Conservation (phyloP, 768 basidiomycete species). For the Boletus pseudo-olivaceus region DNA sequence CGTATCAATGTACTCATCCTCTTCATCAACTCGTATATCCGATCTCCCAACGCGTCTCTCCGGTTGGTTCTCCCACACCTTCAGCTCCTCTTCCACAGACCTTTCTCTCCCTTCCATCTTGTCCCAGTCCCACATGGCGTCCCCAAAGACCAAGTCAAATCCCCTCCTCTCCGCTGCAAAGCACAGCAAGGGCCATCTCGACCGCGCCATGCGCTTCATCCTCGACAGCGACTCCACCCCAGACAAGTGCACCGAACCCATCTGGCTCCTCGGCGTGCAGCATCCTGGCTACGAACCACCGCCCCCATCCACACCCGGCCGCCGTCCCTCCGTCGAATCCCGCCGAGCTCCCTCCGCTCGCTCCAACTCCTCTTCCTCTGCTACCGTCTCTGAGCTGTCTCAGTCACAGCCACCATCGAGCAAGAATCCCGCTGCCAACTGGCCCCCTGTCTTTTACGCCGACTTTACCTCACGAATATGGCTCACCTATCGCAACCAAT, state of each 20-base stretch:
- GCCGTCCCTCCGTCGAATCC: slow-evolving; percentile 41
- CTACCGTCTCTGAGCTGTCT: slow-evolving; percentile 32
- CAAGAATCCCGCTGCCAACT: slow-evolving; percentile 40
- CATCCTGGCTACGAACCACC: slow-evolving; percentile 70
- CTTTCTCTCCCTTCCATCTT: slow-evolving; percentile 63
- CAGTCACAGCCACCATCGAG: slow-evolving; percentile 35
- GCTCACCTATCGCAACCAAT: slow-evolving; percentile 90
- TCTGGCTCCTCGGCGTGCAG: slow-evolving; percentile 86
- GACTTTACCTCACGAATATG: slow-evolving; percentile 89
- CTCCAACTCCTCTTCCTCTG: slow-evolving; percentile 42
- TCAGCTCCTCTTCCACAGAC: slow-evolving; percentile 68
- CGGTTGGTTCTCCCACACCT: slow-evolving; percentile 79
- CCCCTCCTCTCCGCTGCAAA: slow-evolving; percentile 66
- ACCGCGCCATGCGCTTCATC: slow-evolving; percentile 86
- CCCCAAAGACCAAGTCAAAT: slow-evolving; percentile 44
- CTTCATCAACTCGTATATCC: slow-evolving; percentile 50
- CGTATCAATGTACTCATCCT: slow-evolving; percentile 44
- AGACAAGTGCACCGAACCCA: slow-evolving; percentile 76
- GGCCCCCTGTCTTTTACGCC: slow-evolving; percentile 81
- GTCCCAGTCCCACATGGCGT: slow-evolving; percentile 40
- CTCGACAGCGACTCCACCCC: slow-evolving; percentile 86
- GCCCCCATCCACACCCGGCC: slow-evolving; percentile 25
- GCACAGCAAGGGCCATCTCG: slow-evolving; percentile 71
- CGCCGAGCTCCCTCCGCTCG: slow-evolving; percentile 42
- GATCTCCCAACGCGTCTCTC: slow-evolving; percentile 75